Evolutionary conservation across 2,329 filamentous ascomycete species (phyloP), one percentile per base, ranked within the genome.

Genomic region (Colletotrichum karsti): DNA sequence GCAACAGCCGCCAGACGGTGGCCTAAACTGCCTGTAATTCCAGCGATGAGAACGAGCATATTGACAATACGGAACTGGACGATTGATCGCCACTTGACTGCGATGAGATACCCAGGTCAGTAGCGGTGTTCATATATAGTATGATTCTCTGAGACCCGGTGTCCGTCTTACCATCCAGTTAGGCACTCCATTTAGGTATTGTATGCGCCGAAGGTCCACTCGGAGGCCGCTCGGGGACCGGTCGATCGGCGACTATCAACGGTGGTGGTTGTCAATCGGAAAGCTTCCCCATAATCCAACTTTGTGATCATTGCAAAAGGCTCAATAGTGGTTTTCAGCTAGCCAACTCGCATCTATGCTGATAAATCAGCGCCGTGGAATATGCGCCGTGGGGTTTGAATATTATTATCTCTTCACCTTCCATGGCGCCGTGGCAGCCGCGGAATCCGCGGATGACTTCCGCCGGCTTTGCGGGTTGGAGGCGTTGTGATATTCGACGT

Each of bases 1-100:
- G 74, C 73, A 13, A 67, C 71, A 2, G 44, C 48, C 26, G 74
- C 72, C 24, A 79, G 62, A 33, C 73, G 73, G 39, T 74, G 73
- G 67, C 80, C 80, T 7, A 80, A 56, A 15, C 75, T 76, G 58
- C 80, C 79, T 2, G 78, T 79, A 15, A 77, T 74, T 30, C 79
- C 79, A 10, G 75, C 76, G 54, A 81, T 76, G 20, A 80, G 75
- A 18, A 81, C 73, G 28, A 81, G 73, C 78, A 81, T n/a, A n/a
- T n/a, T 80, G 30, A 10, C 42, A 67, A 62, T 7, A 18, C 24
- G 5, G 46, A 30, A 28, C 15, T 7, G 22, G 22, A 26, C n/a
- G n/a, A n/a, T n/a, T n/a, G n/a, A n/a, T n/a, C n/a, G n/a, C n/a
- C n/a, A n/a, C n/a, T n/a, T n/a, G n/a, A n/a, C n/a, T n/a, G n/a